Evolutionary conservation across 2,329 filamentous ascomycete species (phyloP).

Genomic region (Hymenoscyphus occultus): DNA sequence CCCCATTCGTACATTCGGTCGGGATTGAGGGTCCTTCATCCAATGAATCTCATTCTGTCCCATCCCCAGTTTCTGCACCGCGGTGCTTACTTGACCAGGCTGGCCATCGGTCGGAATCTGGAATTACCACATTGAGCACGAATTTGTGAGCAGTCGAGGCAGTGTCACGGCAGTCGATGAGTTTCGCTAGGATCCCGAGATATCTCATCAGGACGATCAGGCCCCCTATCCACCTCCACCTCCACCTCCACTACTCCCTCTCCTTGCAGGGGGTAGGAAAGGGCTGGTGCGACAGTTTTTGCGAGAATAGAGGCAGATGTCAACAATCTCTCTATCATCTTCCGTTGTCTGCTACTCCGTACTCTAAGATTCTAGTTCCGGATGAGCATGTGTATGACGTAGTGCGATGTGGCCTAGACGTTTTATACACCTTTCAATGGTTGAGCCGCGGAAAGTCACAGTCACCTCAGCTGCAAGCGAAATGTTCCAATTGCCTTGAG

Average conservation of each 20-base stretch:
- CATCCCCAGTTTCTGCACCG: not conserved
- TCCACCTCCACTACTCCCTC: not conserved
- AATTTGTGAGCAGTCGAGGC: not conserved
- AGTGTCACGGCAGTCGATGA: not conserved
- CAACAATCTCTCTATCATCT: not conserved
- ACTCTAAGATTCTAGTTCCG: not conserved
- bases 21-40: not conserved
- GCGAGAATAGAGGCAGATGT: not conserved
- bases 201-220: not conserved
- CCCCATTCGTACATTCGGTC: not conserved
- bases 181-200: not conserved
- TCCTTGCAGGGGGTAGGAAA: not conserved
- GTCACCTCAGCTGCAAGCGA: not conserved
- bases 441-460: not conserved
- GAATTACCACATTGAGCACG: not conserved
- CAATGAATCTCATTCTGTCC: not conserved
- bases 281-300: not conserved
- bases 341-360: no score
- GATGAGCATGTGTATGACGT: not conserved
- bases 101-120: not conserved
- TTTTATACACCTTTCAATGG: not conserved
- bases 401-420: not conserved
- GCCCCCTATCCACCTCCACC: not conserved
- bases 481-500: not conserved
- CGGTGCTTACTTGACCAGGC: not conserved